Evolutionary conservation across 345 rosid species (phyloP).

Genomic region (Pugionium cornutum): DNA sequence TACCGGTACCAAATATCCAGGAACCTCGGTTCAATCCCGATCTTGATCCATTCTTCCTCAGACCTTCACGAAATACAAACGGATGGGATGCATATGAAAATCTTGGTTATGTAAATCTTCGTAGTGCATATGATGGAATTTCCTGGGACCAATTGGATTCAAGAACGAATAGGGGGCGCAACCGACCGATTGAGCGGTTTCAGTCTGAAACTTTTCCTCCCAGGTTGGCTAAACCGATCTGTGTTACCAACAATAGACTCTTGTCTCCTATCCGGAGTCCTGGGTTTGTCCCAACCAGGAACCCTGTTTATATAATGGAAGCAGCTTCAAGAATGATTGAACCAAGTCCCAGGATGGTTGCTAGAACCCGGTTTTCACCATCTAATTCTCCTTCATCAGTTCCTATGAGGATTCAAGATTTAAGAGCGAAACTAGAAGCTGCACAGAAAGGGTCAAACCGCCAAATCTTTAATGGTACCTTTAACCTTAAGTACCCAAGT

Average conservation of each 20-base stretch:
- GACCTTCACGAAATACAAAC: slow-evolving; percentile 38
- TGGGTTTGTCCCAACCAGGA: slow-evolving; percentile 52
- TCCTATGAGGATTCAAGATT: slow-evolving; percentile 71
- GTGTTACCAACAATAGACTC: slow-evolving; percentile 60
- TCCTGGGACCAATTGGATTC: slow-evolving; percentile 44
- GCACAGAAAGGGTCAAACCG: slow-evolving; percentile 50
- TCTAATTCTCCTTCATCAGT: slow-evolving; percentile 55
- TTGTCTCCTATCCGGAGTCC: slow-evolving; percentile 78
- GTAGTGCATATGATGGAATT: slow-evolving; percentile 42
- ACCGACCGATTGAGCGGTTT: slow-evolving; percentile 67
- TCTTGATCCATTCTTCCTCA: slow-evolving; percentile 41
- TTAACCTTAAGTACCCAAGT: slow-evolving; percentile 35
- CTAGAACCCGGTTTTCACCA: slow-evolving; percentile 47
- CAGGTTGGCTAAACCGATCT: slow-evolving; percentile 67
- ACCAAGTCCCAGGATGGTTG: slow-evolving; percentile 54
- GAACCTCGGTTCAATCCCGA: slow-evolving; percentile 47
- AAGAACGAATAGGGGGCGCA: slow-evolving; percentile 46
- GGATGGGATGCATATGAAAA: slow-evolving; percentile 27
- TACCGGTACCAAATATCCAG: slow-evolving; percentile 57
- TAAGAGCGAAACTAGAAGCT: slow-evolving; percentile 78
- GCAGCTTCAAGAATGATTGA: slow-evolving; percentile 84
- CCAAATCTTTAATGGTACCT: slow-evolving; percentile 41
- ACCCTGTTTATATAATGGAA: slow-evolving; percentile 68
- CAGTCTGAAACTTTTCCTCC: slow-evolving; percentile 80
- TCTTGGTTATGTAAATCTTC: slow-evolving; percentile 40